These are phyloP conservation scores for Sarocladium strictum DNA, from an alignment of 2,329 filamentous ascomycete species.

Conservation along the genomic window DNA sequence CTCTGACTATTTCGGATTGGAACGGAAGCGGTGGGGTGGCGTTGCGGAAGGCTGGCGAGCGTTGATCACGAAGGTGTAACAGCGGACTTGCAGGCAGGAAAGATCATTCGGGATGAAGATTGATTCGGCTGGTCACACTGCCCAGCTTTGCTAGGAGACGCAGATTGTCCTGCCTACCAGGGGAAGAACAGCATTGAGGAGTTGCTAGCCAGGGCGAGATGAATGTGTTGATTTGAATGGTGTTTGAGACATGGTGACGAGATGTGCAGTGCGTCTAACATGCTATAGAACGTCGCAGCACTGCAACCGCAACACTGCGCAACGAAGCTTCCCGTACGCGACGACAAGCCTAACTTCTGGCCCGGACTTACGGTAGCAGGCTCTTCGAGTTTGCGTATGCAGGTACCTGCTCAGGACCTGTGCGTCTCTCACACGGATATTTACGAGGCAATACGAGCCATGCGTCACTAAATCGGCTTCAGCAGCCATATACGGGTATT, in stretches of 20 bases:
- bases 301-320: too few relatives aligned
- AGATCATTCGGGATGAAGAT: neutral
- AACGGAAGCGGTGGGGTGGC: neutral
- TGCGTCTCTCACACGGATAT: too few relatives aligned
- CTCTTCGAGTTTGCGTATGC: too few relatives aligned
- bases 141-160: constrained; percentile 14
- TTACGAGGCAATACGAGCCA: too few relatives aligned
- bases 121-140: neutral
- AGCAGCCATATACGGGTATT: too few relatives aligned
- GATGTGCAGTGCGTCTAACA: constrained; percentile 9
- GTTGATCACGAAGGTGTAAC: neutral
- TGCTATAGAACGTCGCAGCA: neutral
- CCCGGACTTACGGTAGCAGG: too few relatives aligned
- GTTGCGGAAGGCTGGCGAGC: neutral
- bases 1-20: neutral
- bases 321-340: too few relatives aligned
- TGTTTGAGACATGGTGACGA: constrained; percentile 18
- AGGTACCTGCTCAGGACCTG: too few relatives aligned
- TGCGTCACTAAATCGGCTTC: too few relatives aligned
- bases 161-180: constrained; percentile 14
- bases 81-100: neutral
- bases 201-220: constrained; percentile 33
- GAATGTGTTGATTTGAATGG: constrained; percentile 28
- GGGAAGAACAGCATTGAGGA: constrained; percentile 20
- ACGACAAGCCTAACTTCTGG: too few relatives aligned